phyloP scores from a whole-genome alignment of 345 rosid genomes.

The Pugionium dolabratum region DNA sequence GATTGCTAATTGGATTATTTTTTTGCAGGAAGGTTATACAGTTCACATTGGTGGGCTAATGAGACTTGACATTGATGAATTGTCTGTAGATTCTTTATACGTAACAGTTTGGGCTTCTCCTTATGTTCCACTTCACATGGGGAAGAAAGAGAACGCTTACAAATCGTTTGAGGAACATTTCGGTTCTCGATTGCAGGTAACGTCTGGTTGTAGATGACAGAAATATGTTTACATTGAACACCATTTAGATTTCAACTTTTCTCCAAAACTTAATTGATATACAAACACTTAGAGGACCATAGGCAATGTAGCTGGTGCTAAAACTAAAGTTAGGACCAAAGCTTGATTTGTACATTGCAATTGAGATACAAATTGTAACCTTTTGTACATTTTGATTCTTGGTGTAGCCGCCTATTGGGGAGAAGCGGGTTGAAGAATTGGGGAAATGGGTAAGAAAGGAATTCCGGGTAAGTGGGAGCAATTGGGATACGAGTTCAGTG shows the following conservation, averaged over 20 bases:
- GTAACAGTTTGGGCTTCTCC: conserved; percentile 95
- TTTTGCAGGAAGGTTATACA: conserved; percentile 69
- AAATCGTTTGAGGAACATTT: conserved; percentile 70
- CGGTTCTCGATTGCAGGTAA: conserved; percentile 84
- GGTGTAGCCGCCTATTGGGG: conserved; percentile 84
- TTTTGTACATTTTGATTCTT: conserved; percentile 20
- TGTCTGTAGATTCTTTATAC: conserved; percentile 72
- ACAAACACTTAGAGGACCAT: no score
- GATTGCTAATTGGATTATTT: conserved; percentile 22
- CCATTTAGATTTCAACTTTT: not conserved
- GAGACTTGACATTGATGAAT: conserved; percentile 81
- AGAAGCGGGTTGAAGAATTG: conserved; percentile 66
- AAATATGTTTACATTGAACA: not conserved
- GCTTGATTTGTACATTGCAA: not conserved
- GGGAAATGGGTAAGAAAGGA: conserved; percentile 83
- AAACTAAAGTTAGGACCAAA: not conserved
- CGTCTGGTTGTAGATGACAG: not conserved
- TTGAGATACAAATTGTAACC: conserved; percentile 18
- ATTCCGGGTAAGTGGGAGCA: conserved; percentile 58
- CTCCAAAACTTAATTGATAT: conserved; percentile 2
- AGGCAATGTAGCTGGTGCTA: not conserved
- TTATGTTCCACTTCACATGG: conserved; percentile 88
- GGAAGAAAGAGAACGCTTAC: conserved; percentile 75
- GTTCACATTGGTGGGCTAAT: conserved; percentile 86
- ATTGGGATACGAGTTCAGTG: conserved; percentile 78